These are phyloP conservation scores for Saccharum spontaneum DNA, from an alignment of 176 grass and related monocot genomes.

Conservation along the genomic window DNA sequence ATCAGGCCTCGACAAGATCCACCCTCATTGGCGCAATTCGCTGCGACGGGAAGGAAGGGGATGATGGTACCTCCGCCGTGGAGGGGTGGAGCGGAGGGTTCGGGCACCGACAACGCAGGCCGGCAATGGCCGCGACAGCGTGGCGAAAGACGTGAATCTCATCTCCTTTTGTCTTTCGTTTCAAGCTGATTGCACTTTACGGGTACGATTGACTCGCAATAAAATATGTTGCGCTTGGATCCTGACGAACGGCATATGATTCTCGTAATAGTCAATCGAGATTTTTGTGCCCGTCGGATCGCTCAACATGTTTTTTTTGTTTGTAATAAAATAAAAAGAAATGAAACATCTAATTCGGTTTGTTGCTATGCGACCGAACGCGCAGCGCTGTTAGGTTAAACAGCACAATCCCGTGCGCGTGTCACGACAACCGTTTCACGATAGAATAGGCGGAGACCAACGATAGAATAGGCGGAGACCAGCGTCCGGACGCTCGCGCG, in stretches of 20 bases:
- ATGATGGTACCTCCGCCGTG: not conserved
- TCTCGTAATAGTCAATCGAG: not conserved
- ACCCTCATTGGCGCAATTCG: not conserved
- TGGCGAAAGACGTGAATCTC: slow-evolving; percentile 27
- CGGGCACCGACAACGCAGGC: not conserved
- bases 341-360: not conserved
- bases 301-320: not conserved
- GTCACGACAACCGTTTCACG: not conserved
- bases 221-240: not conserved
- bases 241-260: slow-evolving; percentile 15
- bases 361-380: slow-evolving; percentile 13
- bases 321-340: not conserved
- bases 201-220: slow-evolving; percentile 24
- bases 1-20: not conserved
- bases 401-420: slow-evolving; percentile 15
- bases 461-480: no score
- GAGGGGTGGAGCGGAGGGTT: not conserved
- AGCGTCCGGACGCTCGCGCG: no score
- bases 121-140: slow-evolving; percentile 9
- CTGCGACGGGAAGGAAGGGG: not conserved
- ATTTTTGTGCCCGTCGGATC: slow-evolving; percentile 1
- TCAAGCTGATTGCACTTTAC: slow-evolving; percentile 26
- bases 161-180: not conserved
- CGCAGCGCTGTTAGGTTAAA: slow-evolving; percentile 16
- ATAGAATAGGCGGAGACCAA: not conserved